Conservation (phyloP, 768 basidiomycete species). For the Termitomyces sp. region DNA sequence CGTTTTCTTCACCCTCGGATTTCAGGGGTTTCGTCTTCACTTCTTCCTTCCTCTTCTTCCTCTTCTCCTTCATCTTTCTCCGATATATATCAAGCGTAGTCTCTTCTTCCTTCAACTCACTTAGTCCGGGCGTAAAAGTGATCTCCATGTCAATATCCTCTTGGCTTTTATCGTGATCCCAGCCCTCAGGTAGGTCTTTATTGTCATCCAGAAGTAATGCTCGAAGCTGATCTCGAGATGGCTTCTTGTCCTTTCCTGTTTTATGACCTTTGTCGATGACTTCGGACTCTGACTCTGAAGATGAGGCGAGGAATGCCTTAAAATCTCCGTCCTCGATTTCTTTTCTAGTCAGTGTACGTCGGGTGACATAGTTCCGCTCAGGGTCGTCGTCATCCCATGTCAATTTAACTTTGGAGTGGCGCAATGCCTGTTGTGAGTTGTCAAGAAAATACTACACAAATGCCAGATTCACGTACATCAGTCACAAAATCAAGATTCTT, state of each 20-base stretch:
- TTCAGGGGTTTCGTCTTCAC: constrained; percentile 31
- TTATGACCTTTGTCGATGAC: constrained; percentile 14
- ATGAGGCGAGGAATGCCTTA: constrained; percentile 68
- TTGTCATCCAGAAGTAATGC: constrained; percentile 64
- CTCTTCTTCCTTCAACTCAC: constrained; percentile 49
- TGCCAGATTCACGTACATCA: constrained; percentile 51
- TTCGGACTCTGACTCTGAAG: constrained; percentile 52
- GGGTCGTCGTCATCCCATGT: constrained; percentile 99
- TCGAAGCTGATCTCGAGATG: constrained; percentile 68
- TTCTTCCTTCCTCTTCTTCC: constrained; percentile 74
- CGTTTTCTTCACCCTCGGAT: constrained; percentile 26
- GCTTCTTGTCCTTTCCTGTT: constrained; percentile 30
- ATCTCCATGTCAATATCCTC: constrained; percentile 86
- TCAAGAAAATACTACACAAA: background rate
- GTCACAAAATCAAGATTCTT: constrained; percentile 88
- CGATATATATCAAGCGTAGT: constrained; percentile 89
- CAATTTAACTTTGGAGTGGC: constrained; percentile 95
- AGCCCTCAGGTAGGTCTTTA: constrained; percentile 77
- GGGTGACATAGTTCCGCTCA: constrained; percentile 73
- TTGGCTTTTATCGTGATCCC: constrained; percentile 48
- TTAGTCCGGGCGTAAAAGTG: constrained; percentile 87
- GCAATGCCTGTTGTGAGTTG: constrained; percentile 61
- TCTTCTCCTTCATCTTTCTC: constrained; percentile 85
- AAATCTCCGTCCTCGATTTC: constrained; percentile 94
- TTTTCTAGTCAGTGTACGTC: constrained; percentile 70